phyloP scores from a whole-genome alignment of 2,329 filamentous ascomycete species.

The Colletotrichum liriopes region DNA sequence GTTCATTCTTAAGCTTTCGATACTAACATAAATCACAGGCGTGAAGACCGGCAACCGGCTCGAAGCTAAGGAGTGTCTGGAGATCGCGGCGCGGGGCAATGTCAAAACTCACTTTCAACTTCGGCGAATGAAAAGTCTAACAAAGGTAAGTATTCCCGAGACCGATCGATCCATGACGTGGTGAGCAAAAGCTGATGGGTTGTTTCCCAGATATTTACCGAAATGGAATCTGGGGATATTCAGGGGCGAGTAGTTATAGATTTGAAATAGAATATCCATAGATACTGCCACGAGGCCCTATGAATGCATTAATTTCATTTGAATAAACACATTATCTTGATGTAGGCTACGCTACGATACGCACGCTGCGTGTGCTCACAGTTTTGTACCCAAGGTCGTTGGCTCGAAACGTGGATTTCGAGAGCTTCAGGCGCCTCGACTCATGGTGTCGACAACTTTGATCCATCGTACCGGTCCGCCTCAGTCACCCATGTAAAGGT shows the following conservation, averaged over 20 bases:
- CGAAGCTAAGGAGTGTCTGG: conserved; percentile 42
- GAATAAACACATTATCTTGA: background rate
- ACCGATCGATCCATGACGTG: background rate
- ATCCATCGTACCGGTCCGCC: background rate
- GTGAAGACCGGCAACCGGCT: conserved; percentile 41
- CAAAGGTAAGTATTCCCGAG: conserved; percentile 24
- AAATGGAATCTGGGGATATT: conserved; percentile 39
- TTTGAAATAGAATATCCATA: conserved; percentile 10
- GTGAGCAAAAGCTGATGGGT: background rate
- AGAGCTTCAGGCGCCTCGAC: background rate
- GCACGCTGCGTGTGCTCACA: no score
- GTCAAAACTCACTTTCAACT: conserved; percentile 41
- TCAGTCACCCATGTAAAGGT: background rate
- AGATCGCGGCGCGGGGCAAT: conserved; percentile 37
- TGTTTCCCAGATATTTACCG: conserved; percentile 28
- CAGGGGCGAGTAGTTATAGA: conserved; percentile 41
- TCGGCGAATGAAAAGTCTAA: conserved; percentile 41
- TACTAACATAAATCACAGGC: conserved; percentile 19
- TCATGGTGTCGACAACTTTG: conserved; percentile 8
- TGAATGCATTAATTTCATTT: no score
- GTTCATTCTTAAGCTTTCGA: background rate
- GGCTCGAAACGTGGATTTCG: background rate
- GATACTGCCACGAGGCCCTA: background rate
- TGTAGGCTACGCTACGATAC: background rate
- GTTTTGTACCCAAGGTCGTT: no score